Percentiles rank a stretch among this genome's conserved stretches.
These are phyloP conservation scores for Imleria badia DNA, from an alignment of 768 basidiomycete genomes.

Conservation along the genomic window DNA sequence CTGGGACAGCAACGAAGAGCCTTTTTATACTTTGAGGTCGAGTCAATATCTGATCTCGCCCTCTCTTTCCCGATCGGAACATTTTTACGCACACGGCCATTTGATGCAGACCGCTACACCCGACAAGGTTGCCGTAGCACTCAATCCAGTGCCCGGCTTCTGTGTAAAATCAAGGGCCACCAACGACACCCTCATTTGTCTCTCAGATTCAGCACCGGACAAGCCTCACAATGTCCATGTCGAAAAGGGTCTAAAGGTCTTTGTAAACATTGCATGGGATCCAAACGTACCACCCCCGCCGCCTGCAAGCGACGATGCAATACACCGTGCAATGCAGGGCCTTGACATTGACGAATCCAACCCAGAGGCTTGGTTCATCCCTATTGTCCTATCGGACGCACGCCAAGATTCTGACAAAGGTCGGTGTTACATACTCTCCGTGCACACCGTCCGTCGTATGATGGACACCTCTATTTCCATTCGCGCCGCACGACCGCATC, in stretches of 20 bases:
- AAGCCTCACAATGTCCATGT: constrained; percentile 25
- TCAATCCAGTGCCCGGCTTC: constrained; percentile 66
- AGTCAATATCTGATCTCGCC: not conserved
- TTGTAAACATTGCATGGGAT: constrained; percentile 76
- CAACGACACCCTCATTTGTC: constrained; percentile 35
- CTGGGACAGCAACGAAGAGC: not conserved
- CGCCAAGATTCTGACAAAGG: constrained; percentile 71
- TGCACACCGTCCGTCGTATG: constrained; percentile 11
- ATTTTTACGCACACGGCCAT: not conserved
- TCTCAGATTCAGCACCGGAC: constrained; percentile 11
- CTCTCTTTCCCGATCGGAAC: constrained; percentile 4
- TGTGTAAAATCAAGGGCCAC: constrained; percentile 61
- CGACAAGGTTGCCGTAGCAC: constrained; percentile 29
- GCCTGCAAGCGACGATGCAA: constrained; percentile 52
- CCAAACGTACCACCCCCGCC: constrained; percentile 67
- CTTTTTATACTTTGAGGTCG: constrained; percentile 32
- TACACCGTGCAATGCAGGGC: constrained; percentile 58
- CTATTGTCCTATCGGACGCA: constrained; percentile 66
- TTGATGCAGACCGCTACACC: constrained; percentile 20
- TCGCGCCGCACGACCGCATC: not conserved
- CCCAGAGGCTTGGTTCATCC: constrained; percentile 58
- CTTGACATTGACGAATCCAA: constrained; percentile 42
- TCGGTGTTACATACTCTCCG: constrained; percentile 28
- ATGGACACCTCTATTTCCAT: constrained; percentile 12
- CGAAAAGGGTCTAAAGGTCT: constrained; percentile 57